These are phyloP conservation scores for Irpex rosettiformis DNA, from an alignment of 1,284 basidiomycete species.

Conservation along the genomic window DNA sequence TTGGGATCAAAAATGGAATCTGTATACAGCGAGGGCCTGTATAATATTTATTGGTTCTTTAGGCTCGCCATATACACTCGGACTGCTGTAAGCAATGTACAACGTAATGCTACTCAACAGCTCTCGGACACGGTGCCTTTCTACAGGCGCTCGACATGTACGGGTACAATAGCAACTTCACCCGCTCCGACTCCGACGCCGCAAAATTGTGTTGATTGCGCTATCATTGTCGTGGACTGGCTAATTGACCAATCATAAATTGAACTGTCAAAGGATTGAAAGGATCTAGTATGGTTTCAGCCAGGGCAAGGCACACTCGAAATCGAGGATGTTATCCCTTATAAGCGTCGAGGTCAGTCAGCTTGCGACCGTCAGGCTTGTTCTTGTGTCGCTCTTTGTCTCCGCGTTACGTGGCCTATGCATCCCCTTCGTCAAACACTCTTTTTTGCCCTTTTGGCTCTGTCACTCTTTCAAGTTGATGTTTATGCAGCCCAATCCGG, in stretches of 20 bases:
- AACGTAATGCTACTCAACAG: too few relatives aligned
- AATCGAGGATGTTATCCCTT: neutral
- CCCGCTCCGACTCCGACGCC: neutral
- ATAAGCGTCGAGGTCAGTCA: neutral
- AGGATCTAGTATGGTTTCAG: neutral
- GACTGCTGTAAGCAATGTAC: too few relatives aligned
- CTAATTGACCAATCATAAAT: neutral
- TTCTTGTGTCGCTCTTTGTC: neutral
- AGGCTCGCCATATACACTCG: too few relatives aligned
- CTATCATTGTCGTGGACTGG: neutral
- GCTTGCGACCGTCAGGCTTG: neutral
- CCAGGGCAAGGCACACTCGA: neutral
- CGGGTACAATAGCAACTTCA: neutral
- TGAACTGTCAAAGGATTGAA: neutral
- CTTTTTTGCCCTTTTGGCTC: slow-evolving; percentile 16
- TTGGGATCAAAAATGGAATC: neutral
- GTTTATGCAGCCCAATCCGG: slow-evolving; percentile 1
- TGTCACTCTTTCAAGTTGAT: slow-evolving; percentile 16
- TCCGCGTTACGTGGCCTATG: slow-evolving; percentile 4
- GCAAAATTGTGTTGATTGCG: neutral
- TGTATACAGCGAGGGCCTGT: neutral
- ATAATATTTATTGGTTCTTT: neutral
- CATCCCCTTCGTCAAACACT: slow-evolving; percentile 13
- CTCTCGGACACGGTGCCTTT: too few relatives aligned
- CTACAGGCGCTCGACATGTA: too few relatives aligned